Conservation (phyloP, 2,329 filamentous ascomycete species). For the Paraphoma sp. region DNA sequence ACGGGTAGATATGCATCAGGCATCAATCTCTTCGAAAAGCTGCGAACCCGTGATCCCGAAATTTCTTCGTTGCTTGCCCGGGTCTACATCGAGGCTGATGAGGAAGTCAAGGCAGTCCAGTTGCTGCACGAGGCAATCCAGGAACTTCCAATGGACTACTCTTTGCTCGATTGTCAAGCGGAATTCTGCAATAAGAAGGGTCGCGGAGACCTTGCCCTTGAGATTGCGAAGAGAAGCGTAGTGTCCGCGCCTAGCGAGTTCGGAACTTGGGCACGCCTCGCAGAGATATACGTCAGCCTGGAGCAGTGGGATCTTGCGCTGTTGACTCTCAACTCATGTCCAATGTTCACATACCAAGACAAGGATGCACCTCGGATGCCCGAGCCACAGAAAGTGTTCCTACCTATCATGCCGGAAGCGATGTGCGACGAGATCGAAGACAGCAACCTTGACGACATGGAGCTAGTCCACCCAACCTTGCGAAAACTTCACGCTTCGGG, state of each 20-base stretch:
- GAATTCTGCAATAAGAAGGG: constrained; percentile 91
- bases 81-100: constrained; percentile 91
- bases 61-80: constrained; percentile 91
- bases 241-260: constrained; percentile 97
- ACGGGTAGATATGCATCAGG: constrained; percentile 93
- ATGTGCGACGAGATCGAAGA: constrained; percentile 96
- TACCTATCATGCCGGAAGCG: constrained; percentile 87
- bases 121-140: constrained; percentile 87
- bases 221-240: constrained; percentile 92
- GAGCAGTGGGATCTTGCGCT: constrained; percentile 97
- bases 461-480: constrained; percentile 86
- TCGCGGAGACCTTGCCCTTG: constrained; percentile 83
- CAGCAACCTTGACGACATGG: constrained; percentile 77
- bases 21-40: constrained; percentile 97
- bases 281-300: constrained; percentile 90
- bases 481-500: constrained; percentile 84
- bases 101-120: constrained; percentile 94
- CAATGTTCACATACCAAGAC: constrained; percentile 99
- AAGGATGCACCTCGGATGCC: constrained; percentile 96
- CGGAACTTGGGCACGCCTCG: constrained; percentile 91
- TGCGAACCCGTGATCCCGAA: constrained; percentile 87
- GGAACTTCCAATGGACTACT: constrained; percentile 96
- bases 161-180: constrained; percentile 92
- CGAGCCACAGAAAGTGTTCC: constrained; percentile 83
- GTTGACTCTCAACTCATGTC: constrained; percentile 95